Base-by-base conservation (phyloP, 1,139 yeast genomes). In the Suhomyces taliae region DNA sequence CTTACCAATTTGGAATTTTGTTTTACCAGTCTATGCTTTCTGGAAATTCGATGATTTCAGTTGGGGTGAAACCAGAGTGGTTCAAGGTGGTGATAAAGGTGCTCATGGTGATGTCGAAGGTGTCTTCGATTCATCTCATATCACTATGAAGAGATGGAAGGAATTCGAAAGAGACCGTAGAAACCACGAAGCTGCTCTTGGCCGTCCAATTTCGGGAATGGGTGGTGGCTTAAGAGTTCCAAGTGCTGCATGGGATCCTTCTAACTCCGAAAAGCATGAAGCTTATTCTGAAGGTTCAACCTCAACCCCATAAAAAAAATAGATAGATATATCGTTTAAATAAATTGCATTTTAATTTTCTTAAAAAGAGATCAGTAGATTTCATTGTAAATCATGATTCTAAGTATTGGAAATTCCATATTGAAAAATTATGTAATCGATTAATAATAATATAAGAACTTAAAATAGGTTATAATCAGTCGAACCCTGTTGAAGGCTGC, bases 21-120 rank as follows among this genome's bases (percentile, higher is more conserved):
- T 91, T 6, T 75, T 93, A 47, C 99, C 99, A 4, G 65, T 82
- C 43, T 89, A 93, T 67, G 90, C 98, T 0, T 93, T 67, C 59
- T 93, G 99, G 99, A 91, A 91, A 67, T 93, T 93, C 68, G 99
- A 93, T 67, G 99, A 93, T 67, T 93, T 93, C 71, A 83, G 93
- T 59, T 93, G 99, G 99, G 99, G 99, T 66, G 98, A 91, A 55
- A 93, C 99, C 6, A 81, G 99, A 74, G 79, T 87, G 19, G 83
- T 93, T 49, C 82, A 82, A 15, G 95, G 93, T 39, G 96, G 93
- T 37, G 82, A 76, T 52, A 78, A 77, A 54, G 87, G 83, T 34
- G 77, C 69, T 6, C 96, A 89, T 63, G 90, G 83, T 47, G 73
- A 65, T 12, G 73, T 55, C 8, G 89, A 81, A 44, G 98, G 97